A percentile compares a stretch with the other conserved stretches of the same genome.
phyloP scores from a whole-genome alignment of 192 early-diverging fungal genomes.

The Gonapodya prolifera region DNA sequence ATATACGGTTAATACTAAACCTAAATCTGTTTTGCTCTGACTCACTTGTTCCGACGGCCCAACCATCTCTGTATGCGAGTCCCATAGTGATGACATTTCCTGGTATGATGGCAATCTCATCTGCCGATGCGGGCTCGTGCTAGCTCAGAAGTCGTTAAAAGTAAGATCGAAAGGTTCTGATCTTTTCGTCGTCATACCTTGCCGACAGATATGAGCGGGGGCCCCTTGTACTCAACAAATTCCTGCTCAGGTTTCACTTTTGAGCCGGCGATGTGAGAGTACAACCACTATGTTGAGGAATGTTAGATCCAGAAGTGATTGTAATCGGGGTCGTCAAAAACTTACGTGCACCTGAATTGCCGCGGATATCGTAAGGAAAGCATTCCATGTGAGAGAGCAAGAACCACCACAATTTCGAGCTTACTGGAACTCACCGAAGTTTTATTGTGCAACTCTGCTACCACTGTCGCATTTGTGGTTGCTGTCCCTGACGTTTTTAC shows the following conservation, averaged over 20 bases:
- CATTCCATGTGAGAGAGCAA: no score
- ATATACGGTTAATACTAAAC: no score
- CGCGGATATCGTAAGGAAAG: neutral
- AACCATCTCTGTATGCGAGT: neutral
- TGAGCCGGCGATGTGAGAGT: neutral
- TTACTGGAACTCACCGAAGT: no score
- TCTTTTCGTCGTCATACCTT: neutral
- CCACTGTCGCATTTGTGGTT: neutral
- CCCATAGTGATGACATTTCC: neutral
- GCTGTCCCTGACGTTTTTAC: neutral
- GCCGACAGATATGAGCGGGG: neutral
- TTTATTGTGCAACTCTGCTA: no score
- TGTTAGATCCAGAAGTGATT: no score
- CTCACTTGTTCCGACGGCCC: neutral
- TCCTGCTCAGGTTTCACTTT: neutral
- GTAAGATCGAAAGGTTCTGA: neutral
- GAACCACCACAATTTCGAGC: no score
- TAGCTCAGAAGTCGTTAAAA: neutral
- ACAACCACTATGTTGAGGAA: neutral
- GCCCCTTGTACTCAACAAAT: neutral
- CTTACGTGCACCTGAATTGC: neutral
- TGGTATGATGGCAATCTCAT: neutral
- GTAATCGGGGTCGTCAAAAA: neutral
- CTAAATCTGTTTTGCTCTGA: no score
- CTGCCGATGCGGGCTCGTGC: neutral